phyloP scores from a whole-genome alignment of 495 filamentous ascomycete species.

The Hypoxylon perforatum region DNA sequence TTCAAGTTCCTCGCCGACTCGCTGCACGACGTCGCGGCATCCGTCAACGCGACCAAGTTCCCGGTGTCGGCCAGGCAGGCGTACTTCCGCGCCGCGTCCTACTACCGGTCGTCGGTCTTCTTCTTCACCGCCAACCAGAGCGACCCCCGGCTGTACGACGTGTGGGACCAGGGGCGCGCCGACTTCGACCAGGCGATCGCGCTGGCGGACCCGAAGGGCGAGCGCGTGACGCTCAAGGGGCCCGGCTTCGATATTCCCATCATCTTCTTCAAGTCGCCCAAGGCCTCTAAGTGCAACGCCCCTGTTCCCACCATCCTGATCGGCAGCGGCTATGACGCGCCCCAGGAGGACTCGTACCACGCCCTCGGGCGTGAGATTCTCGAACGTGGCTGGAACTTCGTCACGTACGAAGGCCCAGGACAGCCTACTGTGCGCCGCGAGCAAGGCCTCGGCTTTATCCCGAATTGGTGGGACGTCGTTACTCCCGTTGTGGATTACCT shows the following conservation, averaged over 20 bases:
- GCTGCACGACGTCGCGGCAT: slow-evolving; percentile 30
- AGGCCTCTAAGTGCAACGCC: slow-evolving; percentile 7
- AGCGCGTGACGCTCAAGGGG: slow-evolving; percentile 47
- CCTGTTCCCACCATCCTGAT: slow-evolving; percentile 52
- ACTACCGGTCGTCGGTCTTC: slow-evolving; percentile 57
- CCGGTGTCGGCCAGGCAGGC: slow-evolving; percentile 49
- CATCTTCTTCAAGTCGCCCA: slow-evolving; percentile 43
- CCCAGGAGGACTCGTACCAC: slow-evolving; percentile 60
- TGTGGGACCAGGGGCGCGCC: slow-evolving; percentile 75
- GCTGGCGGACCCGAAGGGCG: slow-evolving; percentile 44
- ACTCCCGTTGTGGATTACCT: slow-evolving; percentile 59
- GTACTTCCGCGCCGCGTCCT: slow-evolving; percentile 54
- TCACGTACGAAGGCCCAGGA: slow-evolving; percentile 63
- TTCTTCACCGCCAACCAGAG: slow-evolving; percentile 52
- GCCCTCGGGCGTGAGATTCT: slow-evolving; percentile 45
- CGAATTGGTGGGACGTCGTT: slow-evolving; percentile 60
- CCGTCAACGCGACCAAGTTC: slow-evolving; percentile 32
- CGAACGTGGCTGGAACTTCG: slow-evolving; percentile 57
- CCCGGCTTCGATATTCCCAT: slow-evolving; percentile 45
- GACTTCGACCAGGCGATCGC: slow-evolving; percentile 69
- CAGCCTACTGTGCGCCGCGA: slow-evolving; percentile 57
- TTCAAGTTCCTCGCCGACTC: slow-evolving; percentile 30
- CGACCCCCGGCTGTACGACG: slow-evolving; percentile 61
- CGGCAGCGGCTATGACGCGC: slow-evolving; percentile 54
- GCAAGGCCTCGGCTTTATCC: slow-evolving; percentile 60